Evolutionary conservation across 768 basidiomycete species (phyloP).

Genomic region (Dioszegia hungarica): DNA sequence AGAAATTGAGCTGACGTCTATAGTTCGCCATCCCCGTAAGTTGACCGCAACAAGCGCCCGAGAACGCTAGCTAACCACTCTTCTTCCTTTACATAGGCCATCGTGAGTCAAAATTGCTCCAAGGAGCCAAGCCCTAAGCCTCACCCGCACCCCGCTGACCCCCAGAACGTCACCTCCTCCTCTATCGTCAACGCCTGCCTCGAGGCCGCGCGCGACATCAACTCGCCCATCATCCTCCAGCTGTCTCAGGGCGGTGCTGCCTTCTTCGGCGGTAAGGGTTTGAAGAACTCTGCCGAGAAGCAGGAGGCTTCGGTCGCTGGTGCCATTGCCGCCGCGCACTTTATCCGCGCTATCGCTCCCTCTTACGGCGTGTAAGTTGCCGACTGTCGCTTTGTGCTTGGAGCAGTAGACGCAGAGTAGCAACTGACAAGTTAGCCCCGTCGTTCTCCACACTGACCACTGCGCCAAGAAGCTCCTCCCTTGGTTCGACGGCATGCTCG

Average conservation of each 20-base stretch:
- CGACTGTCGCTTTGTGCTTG: not conserved
- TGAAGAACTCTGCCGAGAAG: constrained; percentile 70
- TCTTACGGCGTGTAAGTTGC: constrained; percentile 80
- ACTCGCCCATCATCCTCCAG: constrained; percentile 95
- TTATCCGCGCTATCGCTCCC: constrained; percentile 80
- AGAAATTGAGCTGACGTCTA: constrained; percentile 2
- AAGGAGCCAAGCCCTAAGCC: no score
- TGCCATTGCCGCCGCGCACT: constrained; percentile 85
- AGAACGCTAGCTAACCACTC: not conserved
- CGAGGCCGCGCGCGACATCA: constrained; percentile 94
- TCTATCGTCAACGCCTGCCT: constrained; percentile 90
- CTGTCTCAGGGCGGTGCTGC: constrained; percentile 95
- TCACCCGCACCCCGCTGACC: constrained; percentile 12
- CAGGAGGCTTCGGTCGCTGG: constrained; percentile 94
- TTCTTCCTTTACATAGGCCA: constrained; percentile 19
- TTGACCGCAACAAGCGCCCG: not conserved
- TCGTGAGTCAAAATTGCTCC: constrained; percentile 11
- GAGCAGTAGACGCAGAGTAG: no score
- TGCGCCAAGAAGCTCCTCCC: constrained; percentile 96
- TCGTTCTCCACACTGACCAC: constrained; percentile 96
- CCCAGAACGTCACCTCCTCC: constrained; percentile 91
- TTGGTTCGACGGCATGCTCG: constrained; percentile 99
- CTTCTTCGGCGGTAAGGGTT: constrained; percentile 93
- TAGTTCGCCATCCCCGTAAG: constrained; percentile 54
- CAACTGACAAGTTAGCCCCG: constrained; percentile 59